These are phyloP conservation scores for Aspergillus kassunensis DNA, from an alignment of 495 filamentous ascomycete species.

Conservation along the genomic window DNA sequence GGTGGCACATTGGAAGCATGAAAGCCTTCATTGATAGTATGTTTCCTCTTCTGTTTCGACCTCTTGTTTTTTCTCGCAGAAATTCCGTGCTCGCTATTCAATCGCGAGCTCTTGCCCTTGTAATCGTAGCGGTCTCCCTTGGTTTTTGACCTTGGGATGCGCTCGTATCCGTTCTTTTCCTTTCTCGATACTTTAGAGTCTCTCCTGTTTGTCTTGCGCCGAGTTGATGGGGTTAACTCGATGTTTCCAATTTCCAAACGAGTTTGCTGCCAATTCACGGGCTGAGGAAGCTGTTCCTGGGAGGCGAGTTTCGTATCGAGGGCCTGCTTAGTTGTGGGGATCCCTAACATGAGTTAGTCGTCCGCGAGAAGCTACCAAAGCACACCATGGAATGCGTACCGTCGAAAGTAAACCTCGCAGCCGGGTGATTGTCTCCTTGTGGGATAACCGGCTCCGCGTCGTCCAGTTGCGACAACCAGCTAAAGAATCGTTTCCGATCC, in stretches of 20 bases:
- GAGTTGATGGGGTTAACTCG: not conserved
- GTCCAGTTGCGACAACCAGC: slow-evolving; percentile 5
- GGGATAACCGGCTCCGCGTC: not conserved
- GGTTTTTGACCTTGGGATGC: slow-evolving; percentile 58
- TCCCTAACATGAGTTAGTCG: not conserved
- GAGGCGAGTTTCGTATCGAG: not conserved
- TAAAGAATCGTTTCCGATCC: not conserved
- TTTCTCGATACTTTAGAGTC: not conserved
- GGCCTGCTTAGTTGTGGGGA: not conserved
- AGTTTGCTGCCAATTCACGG: not conserved
- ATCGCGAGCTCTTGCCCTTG: slow-evolving; percentile 21
- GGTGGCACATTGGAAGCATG: slow-evolving; percentile 58
- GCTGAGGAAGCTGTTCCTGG: not conserved
- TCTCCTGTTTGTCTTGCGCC: not conserved
- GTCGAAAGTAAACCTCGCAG: not conserved
- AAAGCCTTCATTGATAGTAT: slow-evolving; percentile 58
- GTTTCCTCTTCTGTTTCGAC: slow-evolving; percentile 34
- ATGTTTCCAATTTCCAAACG: not conserved
- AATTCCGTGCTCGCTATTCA: slow-evolving; percentile 18
- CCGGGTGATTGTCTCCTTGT: not conserved
- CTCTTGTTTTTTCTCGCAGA: slow-evolving; percentile 35
- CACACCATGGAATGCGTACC: not conserved
- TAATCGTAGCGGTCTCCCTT: slow-evolving; percentile 51
- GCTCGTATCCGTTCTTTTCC: slow-evolving; percentile 43
- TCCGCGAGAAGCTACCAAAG: no score